These are phyloP conservation scores for Lithospermum erythrorhizon DNA, from an alignment of 257 asterid species.

Conservation along the genomic window DNA sequence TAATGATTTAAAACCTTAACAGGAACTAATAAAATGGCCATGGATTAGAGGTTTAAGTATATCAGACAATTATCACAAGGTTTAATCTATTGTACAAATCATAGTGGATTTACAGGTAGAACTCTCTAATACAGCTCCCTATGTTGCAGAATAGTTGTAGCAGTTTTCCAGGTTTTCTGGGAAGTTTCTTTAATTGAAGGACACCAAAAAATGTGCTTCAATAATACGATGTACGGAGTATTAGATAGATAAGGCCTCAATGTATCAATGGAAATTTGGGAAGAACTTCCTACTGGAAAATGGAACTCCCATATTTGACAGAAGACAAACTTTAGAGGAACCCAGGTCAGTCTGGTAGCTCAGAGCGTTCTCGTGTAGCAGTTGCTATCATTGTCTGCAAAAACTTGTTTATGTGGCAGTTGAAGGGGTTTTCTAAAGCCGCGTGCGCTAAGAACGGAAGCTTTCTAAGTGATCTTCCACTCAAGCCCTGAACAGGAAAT, in stretches of 20 bases:
- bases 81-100: too few relatives aligned
- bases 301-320: not conserved
- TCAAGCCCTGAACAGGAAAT: slow-evolving; percentile 53
- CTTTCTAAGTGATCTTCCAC: slow-evolving; percentile 92
- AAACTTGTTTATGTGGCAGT: slow-evolving; percentile 49
- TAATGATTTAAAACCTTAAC: too few relatives aligned
- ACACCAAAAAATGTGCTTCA: slow-evolving; percentile 25
- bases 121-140: too few relatives aligned
- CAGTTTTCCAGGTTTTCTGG: too few relatives aligned
- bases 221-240: slow-evolving; percentile 22
- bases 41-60: too few relatives aligned
- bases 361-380: slow-evolving; percentile 55
- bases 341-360: slow-evolving; percentile 40
- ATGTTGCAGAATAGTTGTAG: too few relatives aligned
- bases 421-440: slow-evolving; percentile 53
- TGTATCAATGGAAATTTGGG: not conserved
- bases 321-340: not conserved
- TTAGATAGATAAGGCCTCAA: slow-evolving; percentile 15
- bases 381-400: slow-evolving; percentile 63
- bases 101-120: too few relatives aligned
- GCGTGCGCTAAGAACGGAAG: slow-evolving; percentile 93
- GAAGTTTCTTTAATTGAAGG: too few relatives aligned
- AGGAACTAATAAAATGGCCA: too few relatives aligned
- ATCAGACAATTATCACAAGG: too few relatives aligned
- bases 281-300: not conserved